Evolutionary conservation across 441 rosid genomes (phyloP), one percentile per base, ranked within the genome.

Genomic region (Hura crepitans): DNA sequence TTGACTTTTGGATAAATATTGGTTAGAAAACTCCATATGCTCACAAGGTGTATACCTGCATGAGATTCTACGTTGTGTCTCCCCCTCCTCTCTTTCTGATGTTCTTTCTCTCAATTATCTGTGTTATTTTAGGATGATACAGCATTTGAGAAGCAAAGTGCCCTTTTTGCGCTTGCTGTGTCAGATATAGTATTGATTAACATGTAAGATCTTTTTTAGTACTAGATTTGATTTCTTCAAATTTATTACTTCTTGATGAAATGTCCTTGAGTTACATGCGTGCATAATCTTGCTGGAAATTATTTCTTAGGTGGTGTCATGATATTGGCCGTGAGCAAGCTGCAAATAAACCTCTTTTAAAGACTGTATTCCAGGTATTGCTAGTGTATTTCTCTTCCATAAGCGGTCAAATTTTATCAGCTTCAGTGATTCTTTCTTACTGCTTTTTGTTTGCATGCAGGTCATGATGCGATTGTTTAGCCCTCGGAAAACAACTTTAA

Each of bases 291-390:
- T 61, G 63, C 60, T 60, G 33, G 47, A 65, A 25, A 61, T 66
- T 45, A 68, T 62, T 73, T 17, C 50, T 54, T 80, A 96, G 98
- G 99, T 96, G 99, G 90, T 87, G 92, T 75, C 91, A 83, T 78
- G 99, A 93, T 85, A 96, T 96, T 73, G 99, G 99, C 69, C 97
- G 99, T 30, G 99, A 96, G 82, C 99, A 96, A 89, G 99, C 99
- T 78, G 99, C 98, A 78, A 78, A 96, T 77, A 90, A 90, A 75
- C 96, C 94, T 47, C 94, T 90, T 55, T 74, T 96, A 72, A 96
- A 96, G 83, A 96, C 99, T 67, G 98, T 96, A 46, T 96, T 96
- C 82, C 99, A 96, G 96, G 99, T 93, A 77, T 31, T 43, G 54
- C 49, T 22, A 22, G n/a, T 78, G 4, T 65, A 13, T 15, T 60